A percentile compares a stretch with the other conserved stretches of the same genome.
Evolutionary conservation across 768 basidiomycete genomes (phyloP).

Genomic region (Mycena indigotica): DNA sequence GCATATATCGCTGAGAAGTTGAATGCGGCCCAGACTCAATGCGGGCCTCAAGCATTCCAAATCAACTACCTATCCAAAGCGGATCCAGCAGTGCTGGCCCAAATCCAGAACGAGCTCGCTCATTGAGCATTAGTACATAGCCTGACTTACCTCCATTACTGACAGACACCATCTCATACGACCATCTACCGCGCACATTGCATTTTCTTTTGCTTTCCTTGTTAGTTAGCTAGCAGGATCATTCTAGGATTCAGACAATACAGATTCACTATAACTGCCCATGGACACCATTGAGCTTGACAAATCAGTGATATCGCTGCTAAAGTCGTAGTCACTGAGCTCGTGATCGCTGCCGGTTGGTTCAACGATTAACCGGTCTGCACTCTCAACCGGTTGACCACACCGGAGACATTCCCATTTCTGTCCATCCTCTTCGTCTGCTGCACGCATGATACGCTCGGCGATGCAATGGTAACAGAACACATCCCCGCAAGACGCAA

Average conservation of each 20-base stretch:
- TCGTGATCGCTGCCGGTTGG: conserved; percentile 41
- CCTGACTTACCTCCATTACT: neutral
- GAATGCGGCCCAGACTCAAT: conserved; percentile 61
- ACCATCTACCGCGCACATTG: neutral
- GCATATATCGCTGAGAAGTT: conserved; percentile 59
- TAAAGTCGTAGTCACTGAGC: conserved; percentile 64
- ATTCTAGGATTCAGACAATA: conserved; percentile 38
- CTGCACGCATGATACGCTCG: conserved; percentile 74
- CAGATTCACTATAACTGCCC: conserved; percentile 53
- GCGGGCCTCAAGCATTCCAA: conserved; percentile 63
- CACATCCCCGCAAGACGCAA: conserved; percentile 78
- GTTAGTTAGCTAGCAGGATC: conserved; percentile 1
- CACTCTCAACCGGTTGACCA: conserved; percentile 60
- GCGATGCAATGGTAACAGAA: conserved; percentile 96
- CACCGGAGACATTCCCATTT: conserved; percentile 89
- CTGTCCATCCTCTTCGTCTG: conserved; percentile 59
- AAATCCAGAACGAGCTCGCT: conserved; percentile 59
- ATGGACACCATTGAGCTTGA: conserved; percentile 52
- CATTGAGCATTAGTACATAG: conserved; percentile 22
- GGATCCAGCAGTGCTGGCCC: conserved; percentile 74
- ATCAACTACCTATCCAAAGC: conserved; percentile 60
- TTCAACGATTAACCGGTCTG: conserved; percentile 59
- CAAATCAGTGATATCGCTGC: conserved; percentile 51
- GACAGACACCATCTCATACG: neutral
- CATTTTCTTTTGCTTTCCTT: conserved; percentile 9